A percentile compares a stretch with the other conserved stretches of the same genome.
phyloP scores from a whole-genome alignment of 257 asterid genomes.

The Handroanthus guayacan region DNA sequence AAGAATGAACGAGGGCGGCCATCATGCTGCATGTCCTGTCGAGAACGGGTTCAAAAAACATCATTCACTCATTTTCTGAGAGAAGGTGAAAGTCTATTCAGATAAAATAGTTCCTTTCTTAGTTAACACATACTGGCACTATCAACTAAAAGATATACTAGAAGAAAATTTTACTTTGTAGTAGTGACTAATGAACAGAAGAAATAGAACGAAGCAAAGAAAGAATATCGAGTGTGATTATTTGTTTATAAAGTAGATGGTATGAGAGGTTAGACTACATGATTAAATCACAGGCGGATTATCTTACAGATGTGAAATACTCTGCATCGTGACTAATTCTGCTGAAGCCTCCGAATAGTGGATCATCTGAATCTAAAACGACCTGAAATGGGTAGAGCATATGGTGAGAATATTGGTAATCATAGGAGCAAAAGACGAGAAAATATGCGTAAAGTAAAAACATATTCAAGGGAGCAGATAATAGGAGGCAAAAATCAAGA shows the following conservation, averaged over 20 bases:
- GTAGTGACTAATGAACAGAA: too few relatives aligned
- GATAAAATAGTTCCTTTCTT: background rate
- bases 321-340: slow-evolving; percentile 75
- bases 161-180: too few relatives aligned
- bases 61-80: background rate
- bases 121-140: background rate
- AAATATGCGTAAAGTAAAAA: background rate
- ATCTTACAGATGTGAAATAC: slow-evolving; percentile 82
- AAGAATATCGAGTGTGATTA: slow-evolving; percentile 1
- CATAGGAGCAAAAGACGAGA: background rate
- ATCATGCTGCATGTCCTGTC: slow-evolving; percentile 77
- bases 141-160: background rate
- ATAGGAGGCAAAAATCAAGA: background rate
- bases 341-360: slow-evolving; percentile 77
- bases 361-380: slow-evolving; percentile 82
- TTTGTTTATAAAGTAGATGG: background rate
- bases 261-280: background rate
- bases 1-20: slow-evolving; percentile 78
- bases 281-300: background rate
- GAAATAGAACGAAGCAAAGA: too few relatives aligned
- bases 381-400: slow-evolving; percentile 54
- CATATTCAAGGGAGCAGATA: background rate
- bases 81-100: too few relatives aligned
- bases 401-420: slow-evolving; percentile 5
- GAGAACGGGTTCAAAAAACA: slow-evolving; percentile 20